Evolutionary conservation across 139 green algal genomes (phyloP).

Genomic region (Micractinium sp.): DNA sequence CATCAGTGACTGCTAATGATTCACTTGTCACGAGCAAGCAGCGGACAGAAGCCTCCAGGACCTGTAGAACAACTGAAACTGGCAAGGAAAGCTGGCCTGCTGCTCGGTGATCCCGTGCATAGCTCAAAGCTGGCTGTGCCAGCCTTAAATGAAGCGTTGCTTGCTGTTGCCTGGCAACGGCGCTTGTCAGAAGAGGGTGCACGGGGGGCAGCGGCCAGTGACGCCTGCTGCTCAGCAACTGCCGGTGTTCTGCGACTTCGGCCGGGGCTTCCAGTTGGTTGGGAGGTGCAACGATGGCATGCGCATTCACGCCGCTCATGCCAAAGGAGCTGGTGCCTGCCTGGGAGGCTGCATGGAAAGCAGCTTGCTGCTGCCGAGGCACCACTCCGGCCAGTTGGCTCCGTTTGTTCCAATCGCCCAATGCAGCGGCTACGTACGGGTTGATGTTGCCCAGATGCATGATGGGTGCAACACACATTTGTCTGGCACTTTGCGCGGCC

Average conservation of each 20-base stretch:
- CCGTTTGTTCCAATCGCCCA: background rate
- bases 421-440: slow-evolving; percentile 48
- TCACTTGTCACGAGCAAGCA: no score
- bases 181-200: background rate
- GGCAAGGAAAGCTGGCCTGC: background rate
- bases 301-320: slow-evolving; percentile 62
- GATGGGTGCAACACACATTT: slow-evolving; percentile 63
- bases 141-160: background rate
- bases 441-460: slow-evolving; percentile 80
- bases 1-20: no score
- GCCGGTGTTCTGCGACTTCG: background rate
- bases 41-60: no score
- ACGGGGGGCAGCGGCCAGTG: background rate
- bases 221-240: background rate
- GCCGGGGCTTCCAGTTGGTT: background rate
- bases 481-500: slow-evolving; percentile 77
- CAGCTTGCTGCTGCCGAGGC: background rate
- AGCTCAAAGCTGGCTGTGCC: no score
- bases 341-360: background rate
- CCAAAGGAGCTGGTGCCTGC: slow-evolving; percentile 57
- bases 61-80: no score
- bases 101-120: background rate
- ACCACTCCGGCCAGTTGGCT: background rate
- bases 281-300: slow-evolving; percentile 26
- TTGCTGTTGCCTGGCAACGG: background rate